These are phyloP conservation scores for Sphaerulina musiva DNA, from an alignment of 2,329 filamentous ascomycete genomes.

Conservation along the genomic window DNA sequence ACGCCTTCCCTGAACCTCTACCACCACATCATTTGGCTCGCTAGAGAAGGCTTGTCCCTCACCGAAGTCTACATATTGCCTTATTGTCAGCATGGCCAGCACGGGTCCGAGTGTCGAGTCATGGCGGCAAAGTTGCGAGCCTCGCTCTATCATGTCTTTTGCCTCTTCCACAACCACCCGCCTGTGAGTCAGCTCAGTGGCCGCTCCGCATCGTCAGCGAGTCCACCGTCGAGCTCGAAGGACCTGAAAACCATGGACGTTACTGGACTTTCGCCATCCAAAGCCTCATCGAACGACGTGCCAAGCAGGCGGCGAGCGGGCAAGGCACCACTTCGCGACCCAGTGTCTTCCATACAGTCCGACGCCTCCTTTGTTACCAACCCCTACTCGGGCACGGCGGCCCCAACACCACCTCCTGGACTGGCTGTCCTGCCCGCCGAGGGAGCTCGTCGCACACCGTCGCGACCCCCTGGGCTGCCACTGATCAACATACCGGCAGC, in stretches of 20 bases:
- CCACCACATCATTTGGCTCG: conserved; percentile 90
- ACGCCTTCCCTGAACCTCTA: conserved; percentile 78
- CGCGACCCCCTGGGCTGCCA: conserved; percentile 38
- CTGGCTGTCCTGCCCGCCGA: conserved; percentile 25
- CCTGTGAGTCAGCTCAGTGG: conserved; percentile 55
- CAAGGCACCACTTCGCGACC: conserved; percentile 40
- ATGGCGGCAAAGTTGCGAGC: conserved; percentile 86
- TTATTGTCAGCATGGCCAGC: conserved; percentile 59
- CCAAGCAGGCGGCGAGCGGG: conserved; percentile 19
- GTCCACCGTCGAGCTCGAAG: conserved; percentile 23
- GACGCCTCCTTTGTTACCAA: conserved; percentile 48
- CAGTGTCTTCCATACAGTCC: conserved; percentile 44
- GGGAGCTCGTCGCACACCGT: conserved; percentile 30
- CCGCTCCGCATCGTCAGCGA: conserved; percentile 21
- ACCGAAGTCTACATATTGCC: conserved; percentile 81
- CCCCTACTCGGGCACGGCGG: conserved; percentile 40
- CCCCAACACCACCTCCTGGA: conserved; percentile 37
- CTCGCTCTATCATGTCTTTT: conserved; percentile 94
- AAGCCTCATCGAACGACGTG: conserved; percentile 21
- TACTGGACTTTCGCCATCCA: conserved; percentile 16
- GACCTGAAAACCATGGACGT: conserved; percentile 13
- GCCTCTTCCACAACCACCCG: conserved; percentile 89
- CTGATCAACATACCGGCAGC: conserved; percentile 28
- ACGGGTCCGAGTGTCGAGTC: conserved; percentile 75
- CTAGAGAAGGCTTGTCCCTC: conserved; percentile 81